Percentiles rank a stretch among this genome's conserved stretches.
These are phyloP conservation scores for Purshia tridentata DNA, from an alignment of 306 rosid species.

Conservation along the genomic window DNA sequence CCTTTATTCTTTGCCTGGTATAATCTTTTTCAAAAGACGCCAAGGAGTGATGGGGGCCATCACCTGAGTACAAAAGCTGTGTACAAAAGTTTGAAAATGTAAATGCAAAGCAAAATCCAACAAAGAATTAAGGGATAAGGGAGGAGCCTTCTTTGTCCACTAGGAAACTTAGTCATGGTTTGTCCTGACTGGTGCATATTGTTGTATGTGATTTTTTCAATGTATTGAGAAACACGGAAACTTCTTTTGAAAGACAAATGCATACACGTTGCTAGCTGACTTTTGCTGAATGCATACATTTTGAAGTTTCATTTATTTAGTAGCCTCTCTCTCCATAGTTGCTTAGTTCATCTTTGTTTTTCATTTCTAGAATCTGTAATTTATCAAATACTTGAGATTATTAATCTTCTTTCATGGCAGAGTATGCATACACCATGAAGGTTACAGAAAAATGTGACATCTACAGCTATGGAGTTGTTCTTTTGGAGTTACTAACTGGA, in stretches of 20 bases:
- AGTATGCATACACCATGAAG: constrained; percentile 97
- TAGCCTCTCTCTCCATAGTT: background rate
- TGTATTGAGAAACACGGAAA: background rate
- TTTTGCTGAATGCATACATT: background rate
- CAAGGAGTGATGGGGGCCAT: background rate
- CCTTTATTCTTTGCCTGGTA: background rate
- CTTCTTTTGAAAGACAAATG: background rate
- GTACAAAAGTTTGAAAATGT: background rate
- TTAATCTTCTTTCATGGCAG: constrained; percentile 44
- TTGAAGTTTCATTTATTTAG: background rate
- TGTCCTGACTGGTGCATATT: background rate
- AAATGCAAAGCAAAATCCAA: background rate
- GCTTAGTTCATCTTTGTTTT: background rate
- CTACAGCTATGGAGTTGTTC: constrained; percentile 93
- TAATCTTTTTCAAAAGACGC: background rate
- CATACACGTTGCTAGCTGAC: background rate
- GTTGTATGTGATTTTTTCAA: background rate
- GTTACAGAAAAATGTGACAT: constrained; percentile 94
- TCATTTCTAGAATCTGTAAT: background rate
- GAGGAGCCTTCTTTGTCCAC: background rate
- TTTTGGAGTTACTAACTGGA: constrained; percentile 86
- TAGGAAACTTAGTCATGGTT: background rate
- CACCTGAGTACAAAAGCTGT: background rate
- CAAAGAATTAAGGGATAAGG: background rate
- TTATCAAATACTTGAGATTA: constrained; percentile 7